Percentiles rank a stretch among this genome's conserved stretches.
These are phyloP conservation scores for Basidioascus undulatus DNA, from an alignment of 768 basidiomycete species.

Conservation along the genomic window DNA sequence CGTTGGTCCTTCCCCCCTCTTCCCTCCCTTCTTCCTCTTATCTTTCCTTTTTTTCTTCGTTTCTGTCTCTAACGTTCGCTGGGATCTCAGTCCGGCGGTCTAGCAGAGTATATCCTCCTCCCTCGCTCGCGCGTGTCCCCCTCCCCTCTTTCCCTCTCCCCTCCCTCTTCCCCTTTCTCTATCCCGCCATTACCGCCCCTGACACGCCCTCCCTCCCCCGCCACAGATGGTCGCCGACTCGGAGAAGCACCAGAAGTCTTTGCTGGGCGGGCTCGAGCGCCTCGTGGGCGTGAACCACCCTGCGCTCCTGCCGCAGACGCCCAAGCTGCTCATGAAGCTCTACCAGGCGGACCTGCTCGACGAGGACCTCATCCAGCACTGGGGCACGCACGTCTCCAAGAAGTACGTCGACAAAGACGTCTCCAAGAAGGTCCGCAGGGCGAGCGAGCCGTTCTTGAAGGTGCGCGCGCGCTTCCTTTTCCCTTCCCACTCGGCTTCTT, in stretches of 20 bases:
- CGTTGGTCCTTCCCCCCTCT: too few species aligned
- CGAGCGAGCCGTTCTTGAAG: conserved; percentile 84
- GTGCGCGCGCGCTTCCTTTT: conserved; percentile 20
- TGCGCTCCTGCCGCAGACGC: conserved; percentile 30
- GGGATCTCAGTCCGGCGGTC: too few species aligned
- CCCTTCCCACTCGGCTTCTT: background rate
- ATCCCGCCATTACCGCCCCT: background rate
- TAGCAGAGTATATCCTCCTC: background rate
- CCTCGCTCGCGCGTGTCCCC: conserved; percentile 2
- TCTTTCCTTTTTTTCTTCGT: background rate
- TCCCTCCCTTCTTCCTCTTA: background rate
- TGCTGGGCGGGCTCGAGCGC: conserved; percentile 82
- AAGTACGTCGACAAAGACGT: conserved; percentile 53
- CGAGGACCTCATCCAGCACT: conserved; percentile 58
- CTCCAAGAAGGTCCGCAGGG: conserved; percentile 87
- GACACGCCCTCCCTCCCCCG: background rate
- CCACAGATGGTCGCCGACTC: conserved; percentile 57
- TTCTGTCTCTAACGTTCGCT: too few species aligned
- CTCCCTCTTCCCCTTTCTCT: background rate
- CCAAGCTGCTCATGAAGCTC: conserved; percentile 72
- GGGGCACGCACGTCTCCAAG: conserved; percentile 9
- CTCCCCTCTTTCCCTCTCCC: background rate
- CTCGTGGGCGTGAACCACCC: conserved; percentile 51
- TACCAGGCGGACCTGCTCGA: conserved; percentile 84
- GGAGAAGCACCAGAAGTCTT: conserved; percentile 85